Base-by-base conservation (phyloP, 225 moss, liverwort and hornwort species). In the Straminergon stramineum region DNA sequence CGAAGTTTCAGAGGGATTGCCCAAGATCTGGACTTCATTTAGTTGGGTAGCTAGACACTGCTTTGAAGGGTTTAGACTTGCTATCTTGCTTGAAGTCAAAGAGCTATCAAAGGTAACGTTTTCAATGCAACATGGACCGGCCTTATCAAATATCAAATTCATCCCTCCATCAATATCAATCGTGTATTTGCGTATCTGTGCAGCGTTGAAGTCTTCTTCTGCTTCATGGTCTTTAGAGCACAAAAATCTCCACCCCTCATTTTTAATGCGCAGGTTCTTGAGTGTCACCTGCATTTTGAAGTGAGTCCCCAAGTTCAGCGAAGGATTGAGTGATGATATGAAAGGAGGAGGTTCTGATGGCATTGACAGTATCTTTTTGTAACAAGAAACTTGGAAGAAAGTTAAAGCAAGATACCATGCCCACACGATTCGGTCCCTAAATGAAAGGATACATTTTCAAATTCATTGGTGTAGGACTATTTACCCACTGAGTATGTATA, bases 141-240 rank as follows among this genome's bases (percentile, higher is more conserved):
- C 76, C 75, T 92, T 88, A 37, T 92, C 88, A 88, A 90, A 90
- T 32, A 88, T 61, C 55, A 92, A 82, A 62, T 81, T 87, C 64
- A 64, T 80, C 51, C 75, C 75, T n/a, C 69, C 85, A 9, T 75
- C 51, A 22, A 32, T 76, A 4, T 81, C 67, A 73, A 92, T 85
- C 61, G 62, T 85, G 68, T 90, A 88, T 34, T 81, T 85, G 68
- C 81, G 81, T 17, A 92, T 76, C 39, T 77, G 82, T 88, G 26
- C 61, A 30, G 58, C 17, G 34, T 51, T n/a, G 17, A 23, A 83
- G 32, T 45, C 34, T 9, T 31, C 58, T 26, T 63, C 64, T 55
- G 24, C 81, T 80, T 79, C 81, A 56, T 74, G 55, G 21, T 75
- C 78, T 51, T 88, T 27, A 68, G 24, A 70, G 61, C 81, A 81